phyloP scores from a whole-genome alignment of 2,329 filamentous ascomycete genomes.

The Curvularia spicifera region DNA sequence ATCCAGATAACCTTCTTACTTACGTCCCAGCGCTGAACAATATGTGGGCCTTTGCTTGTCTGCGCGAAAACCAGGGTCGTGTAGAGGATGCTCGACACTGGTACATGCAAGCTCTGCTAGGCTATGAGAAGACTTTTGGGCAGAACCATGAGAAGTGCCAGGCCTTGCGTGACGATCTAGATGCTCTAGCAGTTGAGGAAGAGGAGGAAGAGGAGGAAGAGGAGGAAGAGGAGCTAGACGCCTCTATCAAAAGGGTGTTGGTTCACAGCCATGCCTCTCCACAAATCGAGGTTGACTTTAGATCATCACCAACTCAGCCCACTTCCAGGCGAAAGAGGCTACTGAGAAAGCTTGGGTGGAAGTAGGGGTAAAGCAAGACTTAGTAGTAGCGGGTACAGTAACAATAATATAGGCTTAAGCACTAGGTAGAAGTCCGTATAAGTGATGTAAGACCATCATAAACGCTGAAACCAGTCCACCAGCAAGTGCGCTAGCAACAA shows the following conservation, averaged over 20 bases:
- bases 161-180: constrained; percentile 3
- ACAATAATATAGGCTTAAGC: background rate
- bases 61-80: constrained; percentile 5
- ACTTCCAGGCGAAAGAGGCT: background rate
- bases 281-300: background rate
- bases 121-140: constrained; percentile 15
- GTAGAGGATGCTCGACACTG: constrained; percentile 16
- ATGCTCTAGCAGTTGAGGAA: constrained; percentile 1
- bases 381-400: background rate
- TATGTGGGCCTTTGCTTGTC: background rate
- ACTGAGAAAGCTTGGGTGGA: background rate
- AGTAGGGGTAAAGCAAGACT: background rate
- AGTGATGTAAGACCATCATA: background rate
- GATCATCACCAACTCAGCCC: background rate
- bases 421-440: background rate
- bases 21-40: background rate
- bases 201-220: background rate
- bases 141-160: background rate
- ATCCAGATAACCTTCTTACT: background rate
- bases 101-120: constrained; percentile 18
- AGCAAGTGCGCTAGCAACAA: background rate
- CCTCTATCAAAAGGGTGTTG: background rate
- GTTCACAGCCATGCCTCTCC: background rate
- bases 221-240: background rate
- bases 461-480: background rate